Percentiles rank a stretch among this genome's conserved stretches.
Evolutionary conservation across 371 early-diverging fungal genomes (phyloP).

Genomic region (Circinella umbellata): DNA sequence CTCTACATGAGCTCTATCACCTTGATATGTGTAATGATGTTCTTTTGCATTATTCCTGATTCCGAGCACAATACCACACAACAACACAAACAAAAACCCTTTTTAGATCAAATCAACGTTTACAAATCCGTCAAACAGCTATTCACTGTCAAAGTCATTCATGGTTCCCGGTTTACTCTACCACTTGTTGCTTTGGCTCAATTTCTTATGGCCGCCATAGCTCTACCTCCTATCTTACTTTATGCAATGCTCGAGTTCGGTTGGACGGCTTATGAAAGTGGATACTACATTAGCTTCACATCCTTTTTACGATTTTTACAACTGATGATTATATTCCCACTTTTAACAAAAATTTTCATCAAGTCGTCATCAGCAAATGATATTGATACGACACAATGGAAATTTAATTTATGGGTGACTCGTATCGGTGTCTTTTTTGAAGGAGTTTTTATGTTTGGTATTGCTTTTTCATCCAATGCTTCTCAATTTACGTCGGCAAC

Average conservation of each 20-base stretch:
- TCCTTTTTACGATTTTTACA: slow-evolving; percentile 24
- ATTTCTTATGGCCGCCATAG: slow-evolving; percentile 30
- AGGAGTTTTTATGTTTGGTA: slow-evolving; percentile 29
- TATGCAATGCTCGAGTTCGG: slow-evolving; percentile 51
- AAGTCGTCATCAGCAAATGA: not conserved
- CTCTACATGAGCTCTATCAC: slow-evolving; percentile 39
- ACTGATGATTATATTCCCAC: slow-evolving; percentile 33
- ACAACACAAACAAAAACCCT: not conserved
- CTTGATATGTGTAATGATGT: slow-evolving; percentile 26
- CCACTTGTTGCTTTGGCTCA: slow-evolving; percentile 29
- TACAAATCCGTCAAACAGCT: slow-evolving; percentile 40
- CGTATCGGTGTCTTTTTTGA: slow-evolving; percentile 44
- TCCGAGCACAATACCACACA: slow-evolving; percentile 27
- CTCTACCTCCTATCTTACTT: slow-evolving; percentile 39
- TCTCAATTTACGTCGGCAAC: slow-evolving; percentile 29
- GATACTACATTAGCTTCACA: slow-evolving; percentile 38
- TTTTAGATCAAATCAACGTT: slow-evolving; percentile 35
- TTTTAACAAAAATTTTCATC: slow-evolving; percentile 28
- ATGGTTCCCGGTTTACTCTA: slow-evolving; percentile 31
- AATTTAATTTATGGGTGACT: slow-evolving; percentile 53
- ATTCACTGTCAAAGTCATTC: slow-evolving; percentile 6
- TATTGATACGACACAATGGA: slow-evolving; percentile 4
- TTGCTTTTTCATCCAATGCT: slow-evolving; percentile 31
- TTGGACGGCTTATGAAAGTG: slow-evolving; percentile 55
- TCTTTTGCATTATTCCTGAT: slow-evolving; percentile 49